Percentiles rank a stretch among this genome's conserved stretches.
These are phyloP conservation scores for Chlorella vulgaris DNA, from an alignment of 139 green algal species.

Conservation along the genomic window DNA sequence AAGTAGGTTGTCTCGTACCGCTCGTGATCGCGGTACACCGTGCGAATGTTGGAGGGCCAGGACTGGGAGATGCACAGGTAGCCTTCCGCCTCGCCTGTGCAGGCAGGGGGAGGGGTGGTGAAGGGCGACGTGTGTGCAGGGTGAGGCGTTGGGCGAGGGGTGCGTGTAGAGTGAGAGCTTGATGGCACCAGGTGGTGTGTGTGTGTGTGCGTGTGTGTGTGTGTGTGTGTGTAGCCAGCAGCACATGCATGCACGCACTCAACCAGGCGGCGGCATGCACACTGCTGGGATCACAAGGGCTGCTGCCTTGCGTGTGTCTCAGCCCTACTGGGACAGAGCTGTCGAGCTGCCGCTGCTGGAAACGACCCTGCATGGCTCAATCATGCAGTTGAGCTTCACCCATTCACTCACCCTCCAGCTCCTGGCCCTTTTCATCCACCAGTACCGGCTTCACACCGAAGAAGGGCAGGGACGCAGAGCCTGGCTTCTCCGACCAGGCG, in stretches of 20 bases:
- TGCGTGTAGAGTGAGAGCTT: neutral
- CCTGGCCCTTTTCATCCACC: conserved; percentile 83
- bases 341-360: too few species aligned
- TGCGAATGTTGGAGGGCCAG: conserved; percentile 92
- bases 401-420: conserved; percentile 66
- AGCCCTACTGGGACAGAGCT: too few species aligned
- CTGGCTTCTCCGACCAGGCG: conserved; percentile 83
- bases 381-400: too few species aligned
- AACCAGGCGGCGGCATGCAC: too few species aligned
- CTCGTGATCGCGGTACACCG: conserved; percentile 85
- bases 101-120: neutral
- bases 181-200: too few species aligned
- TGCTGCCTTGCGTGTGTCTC: too few species aligned
- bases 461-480: conserved; percentile 89
- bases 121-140: neutral
- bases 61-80: conserved; percentile 72
- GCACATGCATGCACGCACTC: too few species aligned
- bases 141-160: too few species aligned
- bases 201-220: too few species aligned
- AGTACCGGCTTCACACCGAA: conserved; percentile 94
- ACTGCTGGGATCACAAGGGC: too few species aligned
- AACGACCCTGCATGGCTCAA: too few species aligned
- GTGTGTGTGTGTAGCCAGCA: too few species aligned
- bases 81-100: conserved; percentile 33
- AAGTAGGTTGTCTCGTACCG: conserved; percentile 66